Base-by-base conservation (phyloP, 305 asterid species). In the Ilex paraguariensis region DNA sequence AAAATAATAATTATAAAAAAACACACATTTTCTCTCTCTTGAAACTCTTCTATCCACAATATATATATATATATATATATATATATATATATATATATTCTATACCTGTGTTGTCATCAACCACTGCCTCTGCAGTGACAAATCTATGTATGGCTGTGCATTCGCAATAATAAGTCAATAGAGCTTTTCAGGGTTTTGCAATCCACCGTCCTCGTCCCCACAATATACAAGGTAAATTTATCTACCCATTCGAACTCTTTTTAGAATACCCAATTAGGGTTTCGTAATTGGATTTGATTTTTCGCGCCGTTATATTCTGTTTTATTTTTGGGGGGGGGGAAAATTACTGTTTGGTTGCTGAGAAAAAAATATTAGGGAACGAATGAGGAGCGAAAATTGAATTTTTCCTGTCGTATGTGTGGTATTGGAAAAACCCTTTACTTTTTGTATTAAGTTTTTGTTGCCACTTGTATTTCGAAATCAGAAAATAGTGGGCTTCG, bases 91-190 rank as follows among this genome's bases (percentile, higher is more conserved):
- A 36, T 2, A 2, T 36, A 36, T 36, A 36, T 36, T 36, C 9
- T 36, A 36, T 36, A 4, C 42, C 42, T 36, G 77, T 66, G 62
- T 66, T 65, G 63, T 63, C 65, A 60, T 69, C 69, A 51, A 59
- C 67, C 62, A 69, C 9, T 36, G 42, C 4, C 42, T 36, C 1
- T 36, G 42, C 42, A 36, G 7, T 36, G 42, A 36, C 42, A 36
- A 36, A 4, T 36, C 5, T 3, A 36, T 36, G 0, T 36, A 36
- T 36, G 42, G 42, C 9, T 57, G 62, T 65, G 57, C 62, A 70
- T 33, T 51, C 39, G 9, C 57, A 48, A 62, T 69, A 69, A 66
- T 75, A 59, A 52, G 56, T 61, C 66, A 57, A 54, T 14, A 15
- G 54, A 58, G 70, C 57, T 64, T n/a, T 54, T 40, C 53, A 33